These are phyloP conservation scores for Exophiala oligosperma DNA, from an alignment of 2,329 filamentous ascomycete genomes.

Conservation along the genomic window DNA sequence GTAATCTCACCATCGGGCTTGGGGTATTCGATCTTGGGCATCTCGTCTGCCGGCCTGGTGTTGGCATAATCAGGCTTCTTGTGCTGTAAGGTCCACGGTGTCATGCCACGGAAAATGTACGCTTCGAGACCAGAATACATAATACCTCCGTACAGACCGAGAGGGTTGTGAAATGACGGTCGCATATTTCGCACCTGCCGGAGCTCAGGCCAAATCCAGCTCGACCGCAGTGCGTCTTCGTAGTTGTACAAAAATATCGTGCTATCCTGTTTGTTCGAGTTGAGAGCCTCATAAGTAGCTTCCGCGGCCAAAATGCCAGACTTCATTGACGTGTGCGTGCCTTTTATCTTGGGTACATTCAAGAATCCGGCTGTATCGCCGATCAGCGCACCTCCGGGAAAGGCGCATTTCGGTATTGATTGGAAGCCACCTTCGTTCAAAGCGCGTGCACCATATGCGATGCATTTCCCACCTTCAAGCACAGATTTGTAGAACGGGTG, in stretches of 20 bases:
- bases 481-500: conserved; percentile 86
- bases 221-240: conserved; percentile 82
- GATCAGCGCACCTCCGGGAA: conserved; percentile 92
- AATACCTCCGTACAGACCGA: conserved; percentile 87
- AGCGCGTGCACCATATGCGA: conserved; percentile 90
- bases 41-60: conserved; percentile 77
- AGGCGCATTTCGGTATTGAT: conserved; percentile 94
- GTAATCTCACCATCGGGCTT: conserved; percentile 94
- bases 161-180: conserved; percentile 83
- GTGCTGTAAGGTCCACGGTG: conserved; percentile 91
- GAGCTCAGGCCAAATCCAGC: conserved; percentile 89
- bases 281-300: conserved; percentile 78
- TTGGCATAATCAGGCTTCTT: conserved; percentile 72
- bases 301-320: conserved; percentile 96
- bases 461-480: conserved; percentile 95
- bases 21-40: conserved; percentile 88
- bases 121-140: conserved; percentile 92
- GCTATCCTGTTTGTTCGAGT: conserved; percentile 55
- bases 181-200: conserved; percentile 97
- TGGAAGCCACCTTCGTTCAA: conserved; percentile 95
- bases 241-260: conserved; percentile 88
- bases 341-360: conserved; percentile 98
- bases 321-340: conserved; percentile 96
- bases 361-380: conserved; percentile 95
- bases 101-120: conserved; percentile 78